Percentiles rank a stretch among this genome's conserved stretches.
Evolutionary conservation across 768 basidiomycete species (phyloP).

Genomic region (Mycena vulgaris): DNA sequence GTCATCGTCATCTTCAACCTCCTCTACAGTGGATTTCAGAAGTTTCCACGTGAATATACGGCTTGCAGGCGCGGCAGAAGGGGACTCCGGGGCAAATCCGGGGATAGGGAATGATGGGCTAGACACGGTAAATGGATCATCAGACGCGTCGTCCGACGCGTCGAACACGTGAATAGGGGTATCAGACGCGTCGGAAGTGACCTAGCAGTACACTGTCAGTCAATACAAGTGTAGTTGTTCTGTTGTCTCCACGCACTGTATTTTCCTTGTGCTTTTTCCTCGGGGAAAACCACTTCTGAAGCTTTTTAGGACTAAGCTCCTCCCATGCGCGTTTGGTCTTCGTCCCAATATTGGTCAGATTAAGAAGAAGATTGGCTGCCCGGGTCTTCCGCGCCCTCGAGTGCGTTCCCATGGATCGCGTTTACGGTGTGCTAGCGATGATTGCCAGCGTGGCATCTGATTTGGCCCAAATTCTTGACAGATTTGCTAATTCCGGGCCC

Average conservation of each 20-base stretch:
- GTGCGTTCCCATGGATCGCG: not conserved
- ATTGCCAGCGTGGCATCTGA: not conserved
- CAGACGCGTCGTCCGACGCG: not conserved
- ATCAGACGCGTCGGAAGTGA: not conserved
- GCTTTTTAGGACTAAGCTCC: constrained; percentile 14
- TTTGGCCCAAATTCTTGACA: not conserved
- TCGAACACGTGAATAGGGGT: not conserved
- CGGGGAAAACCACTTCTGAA: not conserved
- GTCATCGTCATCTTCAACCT: too few relatives aligned
- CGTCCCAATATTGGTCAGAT: not conserved
- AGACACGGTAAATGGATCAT: constrained; percentile 1
- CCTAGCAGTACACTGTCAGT: not conserved
- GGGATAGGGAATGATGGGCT: constrained; percentile 9
- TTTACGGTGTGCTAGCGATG: too few relatives aligned
- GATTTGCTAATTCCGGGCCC: not conserved
- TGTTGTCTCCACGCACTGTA: not conserved
- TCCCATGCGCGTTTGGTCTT: constrained; percentile 7
- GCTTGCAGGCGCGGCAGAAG: constrained; percentile 1
- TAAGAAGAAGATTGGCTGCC: not conserved
- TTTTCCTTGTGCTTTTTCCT: constrained; percentile 12
- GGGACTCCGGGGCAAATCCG: constrained; percentile 2
- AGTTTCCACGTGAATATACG: constrained; percentile 1
- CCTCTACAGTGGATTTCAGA: not conserved
- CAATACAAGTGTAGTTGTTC: not conserved
- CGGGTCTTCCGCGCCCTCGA: not conserved